A percentile compares a stretch with the other conserved stretches of the same genome.
Conservation (phyloP, 192 early-diverging fungal species). For the Jimgerdemannia lactiflua region DNA sequence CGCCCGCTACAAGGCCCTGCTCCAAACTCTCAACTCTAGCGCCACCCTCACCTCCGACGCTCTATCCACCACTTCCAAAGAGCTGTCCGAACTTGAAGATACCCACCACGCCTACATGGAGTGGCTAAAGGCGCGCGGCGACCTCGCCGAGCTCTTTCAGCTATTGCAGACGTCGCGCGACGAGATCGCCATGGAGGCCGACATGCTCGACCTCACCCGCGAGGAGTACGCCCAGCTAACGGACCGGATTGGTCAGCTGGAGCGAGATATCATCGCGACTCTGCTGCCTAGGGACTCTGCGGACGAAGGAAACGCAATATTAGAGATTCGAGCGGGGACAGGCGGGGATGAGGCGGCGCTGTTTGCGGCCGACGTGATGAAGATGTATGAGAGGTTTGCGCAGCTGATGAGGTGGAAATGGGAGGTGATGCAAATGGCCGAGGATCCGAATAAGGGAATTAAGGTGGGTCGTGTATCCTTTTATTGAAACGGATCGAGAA, state of each 20-base stretch:
- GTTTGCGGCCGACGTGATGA: constrained; percentile 65
- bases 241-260: constrained; percentile 35
- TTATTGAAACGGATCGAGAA: neutral
- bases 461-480: no score
- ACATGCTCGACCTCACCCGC: constrained; percentile 53
- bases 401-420: constrained; percentile 62
- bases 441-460: constrained; percentile 39
- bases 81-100: constrained; percentile 13
- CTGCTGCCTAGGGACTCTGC: constrained; percentile 67
- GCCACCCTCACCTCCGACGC: neutral
- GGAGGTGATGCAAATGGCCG: constrained; percentile 47
- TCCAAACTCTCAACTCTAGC: constrained; percentile 1
- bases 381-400: constrained; percentile 76
- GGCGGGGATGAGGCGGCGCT: constrained; percentile 79
- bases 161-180: constrained; percentile 29
- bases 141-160: constrained; percentile 20
- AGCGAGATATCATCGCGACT: constrained; percentile 51
- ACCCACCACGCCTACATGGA: constrained; percentile 11
- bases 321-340: constrained; percentile 76
- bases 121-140: constrained; percentile 8
- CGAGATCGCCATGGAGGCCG: constrained; percentile 33
- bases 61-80: constrained; percentile 12
- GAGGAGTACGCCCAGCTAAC: constrained; percentile 55
- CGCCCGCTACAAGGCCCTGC: neutral
- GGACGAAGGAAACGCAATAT: constrained; percentile 65